These are phyloP conservation scores for Gossypium australe DNA, from an alignment of 345 rosid species.

Conservation along the genomic window DNA sequence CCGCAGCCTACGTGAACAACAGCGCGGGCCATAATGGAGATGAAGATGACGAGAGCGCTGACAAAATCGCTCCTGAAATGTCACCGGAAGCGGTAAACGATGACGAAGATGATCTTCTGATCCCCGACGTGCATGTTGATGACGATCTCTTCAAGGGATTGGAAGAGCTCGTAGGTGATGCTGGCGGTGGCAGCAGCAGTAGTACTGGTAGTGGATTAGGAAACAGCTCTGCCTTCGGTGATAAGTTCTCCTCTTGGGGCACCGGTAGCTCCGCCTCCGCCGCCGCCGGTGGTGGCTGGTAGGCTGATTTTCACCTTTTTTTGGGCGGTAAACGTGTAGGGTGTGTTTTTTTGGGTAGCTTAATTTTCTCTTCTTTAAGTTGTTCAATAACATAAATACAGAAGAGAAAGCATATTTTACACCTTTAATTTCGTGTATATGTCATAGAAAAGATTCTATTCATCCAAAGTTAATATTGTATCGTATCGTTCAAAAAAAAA, in stretches of 20 bases:
- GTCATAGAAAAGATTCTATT: neutral
- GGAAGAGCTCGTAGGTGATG: slow-evolving; percentile 15
- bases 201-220: neutral
- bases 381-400: no score
- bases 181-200: neutral
- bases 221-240: slow-evolving; percentile 18
- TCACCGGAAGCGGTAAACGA: slow-evolving; percentile 22
- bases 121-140: slow-evolving; percentile 46
- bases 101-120: slow-evolving; percentile 31
- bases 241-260: slow-evolving; percentile 31
- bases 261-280: slow-evolving; percentile 24
- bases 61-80: slow-evolving; percentile 9
- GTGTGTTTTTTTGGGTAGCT: neutral
- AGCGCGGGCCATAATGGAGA: neutral
- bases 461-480: no score
- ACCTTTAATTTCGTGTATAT: neutral
- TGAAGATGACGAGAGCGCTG: neutral
- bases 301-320: neutral
- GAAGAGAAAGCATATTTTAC: slow-evolving; percentile 6
- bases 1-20: neutral
- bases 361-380: no score
- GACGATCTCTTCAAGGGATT: slow-evolving; percentile 43
- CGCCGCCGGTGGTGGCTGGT: slow-evolving; percentile 23
- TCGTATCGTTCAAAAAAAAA: no score
- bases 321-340: neutral